Base-by-base conservation (phyloP, 2,329 filamentous ascomycete genomes). In the Colletotrichum navitas region DNA sequence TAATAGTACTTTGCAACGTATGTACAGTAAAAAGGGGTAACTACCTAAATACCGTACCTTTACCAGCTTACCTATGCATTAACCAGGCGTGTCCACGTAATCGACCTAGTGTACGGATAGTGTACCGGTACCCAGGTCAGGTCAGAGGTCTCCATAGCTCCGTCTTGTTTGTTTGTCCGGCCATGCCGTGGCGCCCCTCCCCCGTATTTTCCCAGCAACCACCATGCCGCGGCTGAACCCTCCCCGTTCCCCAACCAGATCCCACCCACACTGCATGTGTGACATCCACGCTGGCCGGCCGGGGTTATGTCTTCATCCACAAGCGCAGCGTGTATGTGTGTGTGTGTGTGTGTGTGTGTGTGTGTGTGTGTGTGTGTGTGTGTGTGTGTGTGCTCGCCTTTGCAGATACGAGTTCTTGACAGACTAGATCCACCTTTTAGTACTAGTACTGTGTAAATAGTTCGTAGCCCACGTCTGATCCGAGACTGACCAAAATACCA, bases 201-300 rank as follows among this genome's bases (percentile, higher is more conserved):
- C 54, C 54, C 67, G 55, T 70, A 24, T 70, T 68, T 63, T 71
- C 34, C 68, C 45, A 63, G 58, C 65, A 59, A 63, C 45, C 43
- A 58, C 36, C 24, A 59, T 32, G 52, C 45, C 43, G 52, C 45
- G 51, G 52, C 24, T 55, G 52, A 39, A 45, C 52, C 29, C 43
- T 49, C 21, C 56, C 24, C n/a, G 26, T 39, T 18, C 43, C 11
- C 36, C 36, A 39, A 12, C 36, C 10, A 3, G 14, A 43, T 43
- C 14, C 43, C 21, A 11, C n/a, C 34, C 24, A 36, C 49, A 34
- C 29, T 62, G 63, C 41, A 43, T 26, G n/a, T n/a, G n/a, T n/a
- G 63, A 62, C 56, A 67, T 56, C 18, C 49, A 10, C 18, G 7
- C 49, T 18, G 10, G 39, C 36, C 36, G 49, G 24, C 49, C 24